Percentiles rank a stretch among this genome's conserved stretches.
These are phyloP conservation scores for Phytophthora pistaciae DNA, from an alignment of 352 stramenopile genomes.

Conservation along the genomic window DNA sequence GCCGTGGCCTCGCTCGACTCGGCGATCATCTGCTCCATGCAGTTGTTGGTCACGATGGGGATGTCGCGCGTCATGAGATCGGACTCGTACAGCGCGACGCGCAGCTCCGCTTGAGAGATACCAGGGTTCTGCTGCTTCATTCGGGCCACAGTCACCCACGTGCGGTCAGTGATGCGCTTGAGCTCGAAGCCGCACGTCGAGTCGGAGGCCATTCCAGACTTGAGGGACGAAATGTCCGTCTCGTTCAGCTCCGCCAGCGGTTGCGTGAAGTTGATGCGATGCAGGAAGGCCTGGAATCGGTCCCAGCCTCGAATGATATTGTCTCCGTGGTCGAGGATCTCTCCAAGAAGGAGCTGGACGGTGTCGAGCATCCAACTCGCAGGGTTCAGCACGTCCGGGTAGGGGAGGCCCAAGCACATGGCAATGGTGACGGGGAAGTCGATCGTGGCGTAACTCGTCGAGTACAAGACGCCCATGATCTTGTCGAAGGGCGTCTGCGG, in stretches of 20 bases:
- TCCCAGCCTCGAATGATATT: constrained; percentile 19
- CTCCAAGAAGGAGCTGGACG: constrained; percentile 14
- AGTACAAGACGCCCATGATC: constrained; percentile 25
- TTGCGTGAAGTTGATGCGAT: constrained; percentile 18
- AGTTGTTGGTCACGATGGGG: constrained; percentile 43
- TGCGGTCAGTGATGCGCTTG: constrained; percentile 22
- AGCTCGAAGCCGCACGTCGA: constrained; percentile 38
- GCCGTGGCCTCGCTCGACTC: constrained; percentile 16
- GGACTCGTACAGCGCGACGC: neutral
- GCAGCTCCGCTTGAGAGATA: neutral
- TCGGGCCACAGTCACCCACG: constrained; percentile 19
- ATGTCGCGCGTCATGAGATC: constrained; percentile 11
- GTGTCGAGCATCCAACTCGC: constrained; percentile 17
- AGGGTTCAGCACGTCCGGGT: constrained; percentile 10
- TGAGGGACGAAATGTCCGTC: constrained; percentile 31
- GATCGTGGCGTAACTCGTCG: constrained; percentile 28
- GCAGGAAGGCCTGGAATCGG: constrained; percentile 22
- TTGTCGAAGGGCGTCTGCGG: constrained; percentile 19
- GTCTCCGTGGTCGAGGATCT: constrained; percentile 16
- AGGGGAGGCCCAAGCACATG: constrained; percentile 21
- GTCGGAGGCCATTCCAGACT: constrained; percentile 27
- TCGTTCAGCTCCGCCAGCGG: constrained; percentile 23
- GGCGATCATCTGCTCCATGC: constrained; percentile 27
- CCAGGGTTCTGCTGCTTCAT: neutral
- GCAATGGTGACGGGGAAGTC: constrained; percentile 25